Percentiles rank a stretch among this genome's conserved stretches.
Conservation (phyloP, 2,329 filamentous ascomycete genomes). For the Teratosphaeria epicoccoides region DNA sequence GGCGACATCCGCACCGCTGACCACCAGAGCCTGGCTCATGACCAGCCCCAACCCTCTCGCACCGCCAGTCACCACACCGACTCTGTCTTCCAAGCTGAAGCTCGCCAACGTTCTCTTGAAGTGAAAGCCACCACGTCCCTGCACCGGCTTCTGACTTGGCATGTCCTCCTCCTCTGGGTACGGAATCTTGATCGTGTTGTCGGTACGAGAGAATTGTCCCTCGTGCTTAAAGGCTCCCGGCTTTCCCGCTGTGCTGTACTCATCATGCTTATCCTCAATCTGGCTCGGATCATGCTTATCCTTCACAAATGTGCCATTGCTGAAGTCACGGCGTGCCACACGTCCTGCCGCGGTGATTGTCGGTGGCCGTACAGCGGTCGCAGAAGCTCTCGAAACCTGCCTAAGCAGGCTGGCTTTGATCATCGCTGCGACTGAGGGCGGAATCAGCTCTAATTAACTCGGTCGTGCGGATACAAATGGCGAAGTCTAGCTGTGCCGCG, state of each 20-base stretch:
- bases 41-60: slow-evolving; percentile 81
- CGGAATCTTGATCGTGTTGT: slow-evolving; percentile 65
- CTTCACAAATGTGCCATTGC: slow-evolving; percentile 8
- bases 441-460: not conserved
- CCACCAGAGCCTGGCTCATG: slow-evolving; percentile 85
- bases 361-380: slow-evolving; percentile 15
- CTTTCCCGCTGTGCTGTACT: slow-evolving; percentile 26
- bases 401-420: slow-evolving; percentile 23
- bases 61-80: slow-evolving; percentile 80
- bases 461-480: not conserved
- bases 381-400: slow-evolving; percentile 24
- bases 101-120: slow-evolving; percentile 74
- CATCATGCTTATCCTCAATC: slow-evolving; percentile 17
- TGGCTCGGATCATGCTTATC: slow-evolving; percentile 2
- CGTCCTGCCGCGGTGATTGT: slow-evolving; percentile 13
- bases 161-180: slow-evolving; percentile 72
- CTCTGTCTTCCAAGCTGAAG: slow-evolving; percentile 77
- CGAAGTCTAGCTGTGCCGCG: not conserved
- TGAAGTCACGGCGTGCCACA: slow-evolving; percentile 15
- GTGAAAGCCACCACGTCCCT: slow-evolving; percentile 67
- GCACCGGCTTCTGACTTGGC: slow-evolving; percentile 58
- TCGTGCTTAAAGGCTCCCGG: slow-evolving; percentile 36
- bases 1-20: slow-evolving; percentile 77
- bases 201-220: slow-evolving; percentile 68
- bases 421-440: slow-evolving; percentile 12